Percentiles rank a stretch among this genome's conserved stretches.
phyloP scores from a whole-genome alignment of 2,329 filamentous ascomycete species.

The Calonectria naviculata region DNA sequence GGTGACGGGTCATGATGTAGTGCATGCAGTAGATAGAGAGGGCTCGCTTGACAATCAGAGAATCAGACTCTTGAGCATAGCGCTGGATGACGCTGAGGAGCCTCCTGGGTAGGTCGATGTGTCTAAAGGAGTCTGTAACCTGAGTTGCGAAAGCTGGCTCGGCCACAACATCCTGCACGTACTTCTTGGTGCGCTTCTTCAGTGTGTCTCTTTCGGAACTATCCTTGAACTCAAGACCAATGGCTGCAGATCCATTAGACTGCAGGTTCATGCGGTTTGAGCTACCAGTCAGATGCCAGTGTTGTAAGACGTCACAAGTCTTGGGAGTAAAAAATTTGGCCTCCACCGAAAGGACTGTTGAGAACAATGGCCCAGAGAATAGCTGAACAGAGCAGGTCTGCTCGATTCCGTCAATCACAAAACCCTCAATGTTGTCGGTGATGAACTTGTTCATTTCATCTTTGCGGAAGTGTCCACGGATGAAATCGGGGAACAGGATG shows the following conservation, averaged over 20 bases:
- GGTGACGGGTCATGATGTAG: constrained; percentile 66
- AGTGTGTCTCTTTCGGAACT: constrained; percentile 56
- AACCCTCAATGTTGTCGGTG: constrained; percentile 59
- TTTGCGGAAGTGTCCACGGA: constrained; percentile 61
- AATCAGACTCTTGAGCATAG: constrained; percentile 59
- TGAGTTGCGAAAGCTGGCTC: constrained; percentile 62
- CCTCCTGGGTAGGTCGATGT: constrained; percentile 58
- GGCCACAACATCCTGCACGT: constrained; percentile 58
- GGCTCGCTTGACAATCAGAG: constrained; percentile 62
- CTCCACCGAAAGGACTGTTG: constrained; percentile 56
- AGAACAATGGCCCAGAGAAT: constrained; percentile 58
- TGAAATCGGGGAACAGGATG: constrained; percentile 63
- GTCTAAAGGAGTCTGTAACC: constrained; percentile 58
- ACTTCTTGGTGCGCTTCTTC: constrained; percentile 58
- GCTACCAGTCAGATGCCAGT: constrained; percentile 59
- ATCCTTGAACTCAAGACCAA: constrained; percentile 60
- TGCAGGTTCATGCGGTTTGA: constrained; percentile 53
- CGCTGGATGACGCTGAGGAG: constrained; percentile 60
- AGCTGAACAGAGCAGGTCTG: constrained; percentile 58
- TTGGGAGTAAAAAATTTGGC: constrained; percentile 65
- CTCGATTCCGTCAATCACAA: constrained; percentile 54
- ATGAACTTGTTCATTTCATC: constrained; percentile 62
- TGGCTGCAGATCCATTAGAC: constrained; percentile 57
- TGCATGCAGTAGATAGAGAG: constrained; percentile 67
- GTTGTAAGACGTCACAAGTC: constrained; percentile 58